phyloP scores from a whole-genome alignment of 2,329 filamentous ascomycete genomes.

The Graphium sp. region DNA sequence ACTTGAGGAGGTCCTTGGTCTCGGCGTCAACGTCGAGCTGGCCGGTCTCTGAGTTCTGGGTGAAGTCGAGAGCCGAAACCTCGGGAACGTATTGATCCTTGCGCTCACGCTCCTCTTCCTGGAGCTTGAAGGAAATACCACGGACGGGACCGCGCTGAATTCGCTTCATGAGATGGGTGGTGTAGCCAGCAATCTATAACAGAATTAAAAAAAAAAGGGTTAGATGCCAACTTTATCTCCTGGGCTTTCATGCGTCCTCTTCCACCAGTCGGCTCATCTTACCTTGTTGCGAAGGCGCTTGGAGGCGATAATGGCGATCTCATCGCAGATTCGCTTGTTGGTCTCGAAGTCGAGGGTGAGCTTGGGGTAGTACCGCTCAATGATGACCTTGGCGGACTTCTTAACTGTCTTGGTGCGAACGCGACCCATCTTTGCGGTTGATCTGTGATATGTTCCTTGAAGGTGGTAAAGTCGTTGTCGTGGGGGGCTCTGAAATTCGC shows the following conservation, averaged over 20 bases:
- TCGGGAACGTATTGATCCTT: conserved; percentile 99
- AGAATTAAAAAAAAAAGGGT: no score
- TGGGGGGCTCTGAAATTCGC: neutral
- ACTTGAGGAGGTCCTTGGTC: conserved; percentile 98
- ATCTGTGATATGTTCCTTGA: no score
- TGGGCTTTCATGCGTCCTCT: neutral
- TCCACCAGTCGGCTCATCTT: no score
- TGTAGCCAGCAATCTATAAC: conserved; percentile 84
- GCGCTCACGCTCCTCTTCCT: conserved; percentile 99
- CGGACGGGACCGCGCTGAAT: conserved; percentile 98
- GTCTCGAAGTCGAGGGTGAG: conserved; percentile 99
- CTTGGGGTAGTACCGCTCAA: conserved; percentile 95
- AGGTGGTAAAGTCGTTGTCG: conserved; percentile 15
- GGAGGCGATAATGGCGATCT: conserved; percentile 97
- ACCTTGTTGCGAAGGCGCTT: conserved; percentile 99
- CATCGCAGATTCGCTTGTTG: conserved; percentile 99
- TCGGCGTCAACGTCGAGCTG: conserved; percentile 90
- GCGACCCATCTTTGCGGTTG: conserved; percentile 52
- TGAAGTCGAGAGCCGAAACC: conserved; percentile 95
- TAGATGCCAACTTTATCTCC: neutral
- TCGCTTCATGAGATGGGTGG: conserved; percentile 98
- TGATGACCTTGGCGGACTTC: conserved; percentile 95
- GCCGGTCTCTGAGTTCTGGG: conserved; percentile 82
- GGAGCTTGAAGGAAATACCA: conserved; percentile 99
- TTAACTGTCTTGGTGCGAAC: conserved; percentile 55